Conservation (phyloP, 805 yeast genomes). For the Metschnikowia lochheadii region DNA sequence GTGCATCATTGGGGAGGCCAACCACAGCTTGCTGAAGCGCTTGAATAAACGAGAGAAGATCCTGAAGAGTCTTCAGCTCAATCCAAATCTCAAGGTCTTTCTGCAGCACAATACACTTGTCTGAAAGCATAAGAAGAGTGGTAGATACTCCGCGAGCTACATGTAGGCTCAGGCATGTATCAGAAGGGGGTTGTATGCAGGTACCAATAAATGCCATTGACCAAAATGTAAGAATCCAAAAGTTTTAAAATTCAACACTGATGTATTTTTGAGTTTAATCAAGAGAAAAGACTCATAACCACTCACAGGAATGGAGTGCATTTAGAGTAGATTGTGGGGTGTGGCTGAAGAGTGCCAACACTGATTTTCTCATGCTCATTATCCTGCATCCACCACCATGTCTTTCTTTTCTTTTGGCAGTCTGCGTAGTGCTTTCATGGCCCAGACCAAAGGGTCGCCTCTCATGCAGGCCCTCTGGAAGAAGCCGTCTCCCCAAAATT, state of each 20-base stretch:
- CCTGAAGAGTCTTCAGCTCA: constrained; percentile 45
- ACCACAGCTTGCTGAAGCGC: constrained; percentile 59
- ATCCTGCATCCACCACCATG: constrained; percentile 1
- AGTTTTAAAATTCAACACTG: too few relatives aligned
- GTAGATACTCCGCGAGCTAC: neutral
- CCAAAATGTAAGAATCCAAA: too few relatives aligned
- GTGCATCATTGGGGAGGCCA: constrained; percentile 54
- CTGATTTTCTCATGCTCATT: neutral
- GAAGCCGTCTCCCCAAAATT: neutral
- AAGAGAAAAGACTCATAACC: too few relatives aligned
- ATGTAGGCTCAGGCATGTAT: neutral
- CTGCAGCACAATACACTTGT: constrained; percentile 44
- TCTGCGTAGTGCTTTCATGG: constrained; percentile 1
- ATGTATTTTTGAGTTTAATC: too few relatives aligned
- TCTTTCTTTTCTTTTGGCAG: constrained; percentile 3
- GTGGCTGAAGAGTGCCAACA: neutral
- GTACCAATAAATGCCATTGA: neutral
- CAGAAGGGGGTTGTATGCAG: neutral
- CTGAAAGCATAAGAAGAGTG: constrained; percentile 4
- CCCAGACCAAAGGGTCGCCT: constrained; percentile 6
- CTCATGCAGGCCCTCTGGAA: constrained; percentile 11
- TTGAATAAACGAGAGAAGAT: constrained; percentile 51
- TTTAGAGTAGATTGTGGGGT: too few relatives aligned
- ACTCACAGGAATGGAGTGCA: too few relatives aligned
- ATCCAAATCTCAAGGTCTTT: constrained; percentile 65